Evolutionary conservation across 1,139 yeast genomes (phyloP), one percentile per base, ranked within the genome.

Genomic region (Geotrichum bryndzae): DNA sequence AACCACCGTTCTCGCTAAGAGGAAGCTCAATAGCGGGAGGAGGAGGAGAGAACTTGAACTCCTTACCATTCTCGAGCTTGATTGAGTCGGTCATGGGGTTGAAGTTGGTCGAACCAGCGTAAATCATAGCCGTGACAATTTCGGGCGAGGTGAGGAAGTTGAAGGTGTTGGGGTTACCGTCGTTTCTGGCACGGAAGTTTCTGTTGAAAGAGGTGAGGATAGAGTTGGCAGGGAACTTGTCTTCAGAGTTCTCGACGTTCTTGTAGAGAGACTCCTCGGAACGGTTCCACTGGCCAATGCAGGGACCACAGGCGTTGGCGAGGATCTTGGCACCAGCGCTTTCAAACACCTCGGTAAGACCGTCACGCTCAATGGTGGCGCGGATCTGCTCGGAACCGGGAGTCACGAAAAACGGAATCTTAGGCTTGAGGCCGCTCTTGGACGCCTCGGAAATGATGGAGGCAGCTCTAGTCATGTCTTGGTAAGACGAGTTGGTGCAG

Each of bases 251-350:
- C 85, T 90, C 90, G 77, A 90, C 97, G 80, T 97, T 97, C 22
- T 33, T 33, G 61, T 62, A 62, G 15, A 59, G 52, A n/a, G 46
- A 13, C 46, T 41, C 46, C 22, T 68, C 71, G 51, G 72, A 67
- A 77, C 99, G 86, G 74, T 91, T 97, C 99, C 99, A 94, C 80
- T 94, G 98, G 60, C 99, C 99, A 72, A 94, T 94, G 81, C 99
- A 94, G 67, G 98, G 99, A 63, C 99, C 99, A 80, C 99, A 94
- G 18, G 99, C 99, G 73, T 94, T 94, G 53, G 98, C 97, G 67
- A 94, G 80, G 22, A 94, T 97, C 60, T 85, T 81, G 58, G 96
- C 98, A 62, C 97, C 97, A 70, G 87, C 88, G 57, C 86, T 82
- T 73, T 87, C 86, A 73, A 94, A 90, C 50, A 88, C 85, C 53